These are phyloP conservation scores for Epichloe baconii DNA, from an alignment of 2,329 filamentous ascomycete genomes.

Conservation along the genomic window DNA sequence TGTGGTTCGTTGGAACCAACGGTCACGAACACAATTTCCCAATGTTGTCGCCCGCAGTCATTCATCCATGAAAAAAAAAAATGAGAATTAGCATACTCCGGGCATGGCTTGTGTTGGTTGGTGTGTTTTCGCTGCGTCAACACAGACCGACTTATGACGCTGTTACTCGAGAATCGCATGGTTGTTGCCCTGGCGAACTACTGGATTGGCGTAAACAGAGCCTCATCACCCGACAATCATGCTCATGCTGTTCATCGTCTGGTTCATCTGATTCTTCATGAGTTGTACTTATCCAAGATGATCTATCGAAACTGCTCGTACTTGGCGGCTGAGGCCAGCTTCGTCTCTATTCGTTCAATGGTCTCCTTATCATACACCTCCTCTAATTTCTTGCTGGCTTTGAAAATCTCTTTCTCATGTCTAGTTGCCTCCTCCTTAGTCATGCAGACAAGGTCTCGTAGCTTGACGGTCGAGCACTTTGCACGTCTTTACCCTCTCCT, in stretches of 20 bases:
- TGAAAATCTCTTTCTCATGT: conserved; percentile 71
- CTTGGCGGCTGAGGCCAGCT: conserved; percentile 52
- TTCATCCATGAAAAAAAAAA: neutral
- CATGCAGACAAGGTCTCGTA: conserved; percentile 74
- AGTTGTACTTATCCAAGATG: neutral
- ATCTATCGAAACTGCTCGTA: conserved; percentile 38
- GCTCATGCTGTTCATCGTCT: neutral
- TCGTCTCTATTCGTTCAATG: conserved; percentile 52
- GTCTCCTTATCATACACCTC: conserved; percentile 62
- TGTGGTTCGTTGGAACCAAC: neutral
- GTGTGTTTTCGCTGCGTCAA: no score
- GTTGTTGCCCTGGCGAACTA: no score
- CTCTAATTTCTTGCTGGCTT: conserved; percentile 50
- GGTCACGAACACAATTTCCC: neutral
- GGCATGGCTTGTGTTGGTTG: neutral
- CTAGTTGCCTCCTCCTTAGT: conserved; percentile 76
- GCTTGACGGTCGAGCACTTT: conserved; percentile 55
- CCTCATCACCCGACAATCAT: neutral
- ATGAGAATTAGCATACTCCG: neutral
- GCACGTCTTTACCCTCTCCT: conserved; percentile 54
- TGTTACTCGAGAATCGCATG: neutral
- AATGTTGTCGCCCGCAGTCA: neutral
- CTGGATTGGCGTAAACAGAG: neutral
- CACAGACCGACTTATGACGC: no score
- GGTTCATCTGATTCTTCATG: neutral